Evolutionary conservation across 2,329 filamentous ascomycete species (phyloP).

Genomic region (Blastomyces silverae): DNA sequence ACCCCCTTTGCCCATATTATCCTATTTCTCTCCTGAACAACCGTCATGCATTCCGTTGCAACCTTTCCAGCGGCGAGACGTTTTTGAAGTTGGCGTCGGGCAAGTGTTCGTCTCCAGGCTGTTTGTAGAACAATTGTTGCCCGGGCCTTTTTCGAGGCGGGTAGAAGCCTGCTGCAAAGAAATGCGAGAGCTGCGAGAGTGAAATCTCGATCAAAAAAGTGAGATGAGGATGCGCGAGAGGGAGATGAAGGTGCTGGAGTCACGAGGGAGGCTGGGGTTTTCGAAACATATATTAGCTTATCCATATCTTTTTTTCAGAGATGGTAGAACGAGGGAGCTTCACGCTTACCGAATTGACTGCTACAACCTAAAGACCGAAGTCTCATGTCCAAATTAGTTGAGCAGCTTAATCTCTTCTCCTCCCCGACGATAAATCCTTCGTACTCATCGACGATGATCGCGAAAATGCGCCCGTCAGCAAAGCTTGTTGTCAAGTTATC

Average conservation of each 20-base stretch:
- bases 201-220: conserved; percentile 50
- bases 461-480: conserved; percentile 49
- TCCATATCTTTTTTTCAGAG: background rate
- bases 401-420: background rate
- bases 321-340: background rate
- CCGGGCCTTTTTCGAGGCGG: conserved; percentile 43
- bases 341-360: conserved; percentile 38
- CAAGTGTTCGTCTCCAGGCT: conserved; percentile 40
- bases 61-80: conserved; percentile 25
- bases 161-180: conserved; percentile 53
- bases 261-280: conserved; percentile 42
- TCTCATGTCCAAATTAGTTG: conserved; percentile 28
- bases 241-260: conserved; percentile 23
- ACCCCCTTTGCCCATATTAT: conserved; percentile 37
- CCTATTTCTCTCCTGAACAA: conserved; percentile 41
- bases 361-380: conserved; percentile 39
- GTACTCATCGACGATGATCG: conserved; percentile 53
- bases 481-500: conserved; percentile 55
- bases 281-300: conserved; percentile 18
- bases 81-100: conserved; percentile 21
- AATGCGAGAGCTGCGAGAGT: conserved; percentile 53
- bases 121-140: conserved; percentile 50
- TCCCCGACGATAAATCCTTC: conserved; percentile 36
- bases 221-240: conserved; percentile 20
- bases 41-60: conserved; percentile 39